Conservation (phyloP, 441 rosid genomes). For the Populus tomentosa region DNA sequence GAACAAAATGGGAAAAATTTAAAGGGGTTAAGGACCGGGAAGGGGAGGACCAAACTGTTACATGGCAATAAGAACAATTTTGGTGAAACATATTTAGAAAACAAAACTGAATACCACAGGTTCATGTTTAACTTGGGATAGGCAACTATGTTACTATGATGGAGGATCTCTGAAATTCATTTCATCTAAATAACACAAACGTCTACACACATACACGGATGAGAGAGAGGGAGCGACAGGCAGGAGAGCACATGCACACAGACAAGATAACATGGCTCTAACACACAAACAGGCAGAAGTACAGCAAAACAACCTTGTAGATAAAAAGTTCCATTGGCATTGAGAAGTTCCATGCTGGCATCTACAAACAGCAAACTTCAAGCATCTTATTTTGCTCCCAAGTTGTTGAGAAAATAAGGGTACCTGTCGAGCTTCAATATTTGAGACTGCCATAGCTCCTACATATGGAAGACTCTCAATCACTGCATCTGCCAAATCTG, state of each 20-base stretch:
- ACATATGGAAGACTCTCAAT: constrained; percentile 97
- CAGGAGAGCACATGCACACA: not conserved
- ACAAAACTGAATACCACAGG: not conserved
- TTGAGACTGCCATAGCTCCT: constrained; percentile 97
- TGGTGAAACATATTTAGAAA: too few species aligned
- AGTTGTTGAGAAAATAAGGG: not conserved
- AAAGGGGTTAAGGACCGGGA: not conserved
- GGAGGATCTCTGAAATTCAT: not conserved
- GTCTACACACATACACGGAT: not conserved
- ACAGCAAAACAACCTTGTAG: not conserved
- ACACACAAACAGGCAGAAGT: too few species aligned
- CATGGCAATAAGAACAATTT: too few species aligned
- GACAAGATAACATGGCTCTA: too few species aligned
- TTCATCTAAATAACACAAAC: not conserved
- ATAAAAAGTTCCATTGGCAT: not conserved
- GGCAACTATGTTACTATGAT: not conserved
- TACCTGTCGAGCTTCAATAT: constrained; percentile 99
- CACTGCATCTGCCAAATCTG: constrained; percentile 98
- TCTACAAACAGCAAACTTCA: not conserved
- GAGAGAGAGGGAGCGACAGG: not conserved
- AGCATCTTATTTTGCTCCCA: not conserved
- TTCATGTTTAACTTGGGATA: not conserved
- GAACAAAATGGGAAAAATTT: not conserved
- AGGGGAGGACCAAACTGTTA: not conserved
- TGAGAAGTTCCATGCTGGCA: not conserved